Percentiles rank a stretch among this genome's conserved stretches.
Conservation (phyloP, 2,329 filamentous ascomycete species). For the Cordyceps cateniannulata region DNA sequence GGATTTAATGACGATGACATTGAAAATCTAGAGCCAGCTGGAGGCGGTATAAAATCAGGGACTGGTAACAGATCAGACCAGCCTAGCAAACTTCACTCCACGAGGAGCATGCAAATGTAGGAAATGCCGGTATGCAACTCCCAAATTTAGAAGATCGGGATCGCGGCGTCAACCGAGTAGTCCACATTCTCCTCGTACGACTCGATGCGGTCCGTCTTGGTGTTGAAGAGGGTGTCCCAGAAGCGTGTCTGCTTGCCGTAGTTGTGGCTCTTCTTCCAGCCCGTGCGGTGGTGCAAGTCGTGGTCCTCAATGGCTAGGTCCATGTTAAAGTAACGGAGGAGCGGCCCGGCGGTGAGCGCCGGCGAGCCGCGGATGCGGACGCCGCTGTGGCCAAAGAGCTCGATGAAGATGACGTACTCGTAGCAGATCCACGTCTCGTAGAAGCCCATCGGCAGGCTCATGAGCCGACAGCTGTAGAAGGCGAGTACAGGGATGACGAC, state of each 20-base stretch:
- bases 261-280: constrained; percentile 31
- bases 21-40: background rate
- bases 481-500: constrained; percentile 33
- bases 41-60: background rate
- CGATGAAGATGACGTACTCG: constrained; percentile 33
- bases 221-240: constrained; percentile 31
- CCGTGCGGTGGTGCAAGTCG: constrained; percentile 31
- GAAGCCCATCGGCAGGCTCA: constrained; percentile 36
- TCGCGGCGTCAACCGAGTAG: constrained; percentile 19
- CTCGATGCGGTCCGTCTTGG: constrained; percentile 31
- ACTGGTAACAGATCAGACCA: background rate
- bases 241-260: constrained; percentile 33
- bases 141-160: constrained; percentile 23
- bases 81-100: no score
- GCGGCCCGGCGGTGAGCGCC: constrained; percentile 25
- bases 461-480: constrained; percentile 25
- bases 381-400: constrained; percentile 32
- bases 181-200: constrained; percentile 25
- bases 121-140: background rate
- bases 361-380: constrained; percentile 29
- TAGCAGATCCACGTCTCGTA: constrained; percentile 41
- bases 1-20: background rate
- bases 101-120: background rate
- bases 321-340: constrained; percentile 25
- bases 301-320: constrained; percentile 37